phyloP scores from a whole-genome alignment of 495 filamentous ascomycete genomes.

The Hypoxylon rickii region DNA sequence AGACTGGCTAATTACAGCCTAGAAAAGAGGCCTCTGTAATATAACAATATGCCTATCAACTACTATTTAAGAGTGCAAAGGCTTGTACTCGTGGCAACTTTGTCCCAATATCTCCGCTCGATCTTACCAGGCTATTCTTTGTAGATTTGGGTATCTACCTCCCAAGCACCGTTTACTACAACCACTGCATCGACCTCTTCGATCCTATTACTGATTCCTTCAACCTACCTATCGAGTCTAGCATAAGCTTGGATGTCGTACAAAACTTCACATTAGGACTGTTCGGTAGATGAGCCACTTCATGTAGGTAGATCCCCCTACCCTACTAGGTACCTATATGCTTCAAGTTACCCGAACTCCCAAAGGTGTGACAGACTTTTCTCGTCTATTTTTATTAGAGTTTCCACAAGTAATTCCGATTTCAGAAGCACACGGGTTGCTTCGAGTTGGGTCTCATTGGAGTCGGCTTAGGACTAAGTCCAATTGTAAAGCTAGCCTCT shows the following conservation, averaged over 20 bases:
- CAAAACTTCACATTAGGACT: slow-evolving; percentile 25
- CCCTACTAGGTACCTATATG: not conserved
- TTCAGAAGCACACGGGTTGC: slow-evolving; percentile 7
- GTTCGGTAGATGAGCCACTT: slow-evolving; percentile 21
- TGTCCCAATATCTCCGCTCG: slow-evolving; percentile 6
- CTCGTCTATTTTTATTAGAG: slow-evolving; percentile 22
- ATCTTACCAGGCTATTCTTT: slow-evolving; percentile 5
- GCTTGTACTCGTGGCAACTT: not conserved
- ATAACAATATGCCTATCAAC: slow-evolving; percentile 9
- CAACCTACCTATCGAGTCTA: slow-evolving; percentile 4
- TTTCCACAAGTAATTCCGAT: slow-evolving; percentile 4
- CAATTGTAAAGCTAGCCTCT: slow-evolving; percentile 23
- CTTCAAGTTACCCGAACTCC: slow-evolving; percentile 6
- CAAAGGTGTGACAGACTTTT: slow-evolving; percentile 7
- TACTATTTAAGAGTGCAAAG: not conserved
- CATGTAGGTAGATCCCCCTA: slow-evolving; percentile 31
- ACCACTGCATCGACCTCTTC: slow-evolving; percentile 12
- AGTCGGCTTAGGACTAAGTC: slow-evolving; percentile 6
- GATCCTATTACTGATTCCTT: slow-evolving; percentile 13
- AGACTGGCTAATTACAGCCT: slow-evolving; percentile 4
- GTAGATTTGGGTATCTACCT: not conserved
- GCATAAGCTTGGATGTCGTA: slow-evolving; percentile 31
- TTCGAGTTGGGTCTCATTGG: slow-evolving; percentile 2
- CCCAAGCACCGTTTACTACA: slow-evolving; percentile 2
- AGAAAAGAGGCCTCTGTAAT: not conserved